A percentile compares a stretch with the other conserved stretches of the same genome.
phyloP scores from a whole-genome alignment of 1,284 basidiomycete genomes.

The Flammula alnicola region DNA sequence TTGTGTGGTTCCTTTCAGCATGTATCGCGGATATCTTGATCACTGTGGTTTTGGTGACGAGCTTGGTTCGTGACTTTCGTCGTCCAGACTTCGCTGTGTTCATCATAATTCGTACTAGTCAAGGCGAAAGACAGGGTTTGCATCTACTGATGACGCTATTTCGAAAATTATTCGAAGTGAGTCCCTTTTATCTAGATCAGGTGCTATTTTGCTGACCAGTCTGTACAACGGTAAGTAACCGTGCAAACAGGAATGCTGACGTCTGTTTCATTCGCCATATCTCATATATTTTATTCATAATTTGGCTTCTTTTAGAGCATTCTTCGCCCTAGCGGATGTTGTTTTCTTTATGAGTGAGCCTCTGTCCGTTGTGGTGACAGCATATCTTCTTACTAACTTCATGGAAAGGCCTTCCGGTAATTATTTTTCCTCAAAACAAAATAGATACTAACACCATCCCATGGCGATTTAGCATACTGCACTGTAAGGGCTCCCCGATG shows the following conservation, averaged over 20 bases:
- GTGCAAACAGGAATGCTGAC: conserved; percentile 53
- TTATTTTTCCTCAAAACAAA: neutral
- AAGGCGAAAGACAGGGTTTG: no score
- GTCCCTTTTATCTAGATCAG: conserved; percentile 18
- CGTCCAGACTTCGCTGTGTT: neutral
- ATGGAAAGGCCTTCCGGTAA: conserved; percentile 38
- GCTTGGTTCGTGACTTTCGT: conserved; percentile 40
- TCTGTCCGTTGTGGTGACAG: neutral
- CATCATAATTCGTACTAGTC: conserved; percentile 30
- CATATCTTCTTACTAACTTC: neutral
- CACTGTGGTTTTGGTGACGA: conserved; percentile 46
- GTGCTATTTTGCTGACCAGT: neutral
- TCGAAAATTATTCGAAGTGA: conserved; percentile 51
- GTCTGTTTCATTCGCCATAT: conserved; percentile 25
- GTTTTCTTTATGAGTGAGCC: conserved; percentile 49
- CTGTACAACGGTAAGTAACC: conserved; percentile 40
- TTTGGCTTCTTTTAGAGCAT: conserved; percentile 27
- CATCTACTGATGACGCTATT: no score
- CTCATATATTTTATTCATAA: neutral
- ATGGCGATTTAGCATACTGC: conserved; percentile 38
- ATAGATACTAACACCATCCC: neutral
- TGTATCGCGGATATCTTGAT: conserved; percentile 52
- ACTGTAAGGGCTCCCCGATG: conserved; percentile 33
- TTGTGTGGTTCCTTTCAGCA: conserved; percentile 53
- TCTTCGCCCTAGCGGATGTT: conserved; percentile 48